Conservation (phyloP, 169 alveolate species). For the Eimeria maxima region DNA sequence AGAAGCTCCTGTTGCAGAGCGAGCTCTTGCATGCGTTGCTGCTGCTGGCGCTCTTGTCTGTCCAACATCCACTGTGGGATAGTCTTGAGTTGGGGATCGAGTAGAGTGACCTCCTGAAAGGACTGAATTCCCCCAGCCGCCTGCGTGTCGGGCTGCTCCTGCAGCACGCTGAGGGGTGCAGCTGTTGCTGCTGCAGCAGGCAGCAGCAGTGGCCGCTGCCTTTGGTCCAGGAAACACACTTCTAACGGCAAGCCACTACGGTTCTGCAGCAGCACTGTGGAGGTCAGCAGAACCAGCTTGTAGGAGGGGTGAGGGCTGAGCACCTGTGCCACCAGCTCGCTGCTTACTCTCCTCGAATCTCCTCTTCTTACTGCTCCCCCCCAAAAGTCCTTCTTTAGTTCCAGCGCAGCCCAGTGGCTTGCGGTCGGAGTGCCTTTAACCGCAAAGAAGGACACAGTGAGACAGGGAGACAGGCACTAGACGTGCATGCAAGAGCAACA, state of each 20-base stretch:
- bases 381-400: not conserved
- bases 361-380: not conserved
- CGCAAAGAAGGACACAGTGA: not conserved
- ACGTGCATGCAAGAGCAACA: not conserved
- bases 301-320: slow-evolving; percentile 92
- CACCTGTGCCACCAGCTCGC: slow-evolving; percentile 88
- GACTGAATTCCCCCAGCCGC: not conserved
- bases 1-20: slow-evolving; percentile 56
- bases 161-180: slow-evolving; percentile 64
- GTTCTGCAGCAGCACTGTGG: slow-evolving; percentile 90
- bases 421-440: not conserved
- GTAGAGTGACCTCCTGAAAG: slow-evolving; percentile 17
- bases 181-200: slow-evolving; percentile 80
- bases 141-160: slow-evolving; percentile 51
- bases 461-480: not conserved
- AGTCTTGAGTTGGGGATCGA: slow-evolving; percentile 40
- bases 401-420: not conserved
- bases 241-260: slow-evolving; percentile 92
- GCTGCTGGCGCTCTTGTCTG: slow-evolving; percentile 19
- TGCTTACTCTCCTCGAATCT: not conserved
- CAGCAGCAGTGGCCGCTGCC: slow-evolving; percentile 86
- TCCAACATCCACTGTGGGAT: slow-evolving; percentile 67
- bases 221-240: slow-evolving; percentile 88
- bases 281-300: slow-evolving; percentile 91
- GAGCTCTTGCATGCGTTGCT: slow-evolving; percentile 38